Base-by-base conservation (phyloP, 1,284 basidiomycete genomes). In the Hemileia vastatrix region DNA sequence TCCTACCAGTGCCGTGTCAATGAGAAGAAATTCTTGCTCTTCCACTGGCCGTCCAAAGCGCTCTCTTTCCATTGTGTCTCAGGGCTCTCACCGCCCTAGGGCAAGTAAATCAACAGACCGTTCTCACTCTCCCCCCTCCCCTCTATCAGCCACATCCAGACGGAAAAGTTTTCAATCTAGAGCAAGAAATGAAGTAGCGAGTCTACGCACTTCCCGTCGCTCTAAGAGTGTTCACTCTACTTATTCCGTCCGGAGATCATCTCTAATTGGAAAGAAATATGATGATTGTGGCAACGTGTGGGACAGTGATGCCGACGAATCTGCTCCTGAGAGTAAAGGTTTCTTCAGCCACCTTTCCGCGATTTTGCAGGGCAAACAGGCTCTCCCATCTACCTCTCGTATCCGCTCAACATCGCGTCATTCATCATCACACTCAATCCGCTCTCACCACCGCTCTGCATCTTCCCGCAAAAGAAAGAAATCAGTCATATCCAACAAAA, bases 1-100 rank as follows among this genome's bases (percentile, higher is more conserved):
- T 24, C 71, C 72, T 5, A 72, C 68, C 15, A 67, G 66, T 33
- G 65, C 68, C 3, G 66, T 64, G 8, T 65, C 63, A 3, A 72
- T 70, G 57, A 59, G 70, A 15, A 66, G 71, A 60, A 59, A 68
- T 9, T 65, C 64, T 1, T 27, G 69, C 9, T 64, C 58, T 13
- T 8, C 32, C 23, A 6, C 18, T 18, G 19, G 58, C 57, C 9
- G 59, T 45, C 19, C n/a, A 54, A 21, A 51, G 50, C 33, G 63
- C 50, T 31, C 40, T 65, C 18, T 55, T 57, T 27, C 57, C 47
- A 23, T 45, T 33, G n/a, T 60, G 36, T 24, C 36, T 53, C 54
- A 63, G 27, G 45, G 63, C 50, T 23, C 56, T 50, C 54, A 54
- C 53, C 31, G 54, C 57, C n/a, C n/a, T 50, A 23, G 15, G 31